Evolutionary conservation across 495 filamentous ascomycete genomes (phyloP), one percentile per base, ranked within the genome.

Genomic region (Aspergillus baeticus): DNA sequence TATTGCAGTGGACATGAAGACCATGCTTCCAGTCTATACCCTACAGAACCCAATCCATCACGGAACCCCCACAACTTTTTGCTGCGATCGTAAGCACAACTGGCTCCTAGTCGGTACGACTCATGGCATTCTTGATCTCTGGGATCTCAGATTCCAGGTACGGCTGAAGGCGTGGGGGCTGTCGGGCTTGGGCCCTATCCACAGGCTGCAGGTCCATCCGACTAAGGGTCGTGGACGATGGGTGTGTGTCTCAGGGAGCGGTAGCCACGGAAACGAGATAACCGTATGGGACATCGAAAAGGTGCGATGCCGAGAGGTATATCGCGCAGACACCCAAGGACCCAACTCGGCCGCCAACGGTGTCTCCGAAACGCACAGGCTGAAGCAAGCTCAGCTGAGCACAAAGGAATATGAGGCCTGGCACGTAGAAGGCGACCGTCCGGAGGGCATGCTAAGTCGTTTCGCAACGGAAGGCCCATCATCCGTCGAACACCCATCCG

Each of bases 261-360:
- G 89, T n/a, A 86, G 84, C 8, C 85, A 89, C 55, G 90, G 89
- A n/a, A 74, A 77, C 51, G 93, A 98, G 64, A 82, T 99, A 15
- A 95, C 91, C 1, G 87, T 95, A 2, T 99, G 94, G 94, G 95
- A 99, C 69, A 77, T 96, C 14, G 92, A 98, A 64, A 94, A 93
- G 65, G 83, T 86, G 17, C 81, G 87, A 54, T 98, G 95, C 61
- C 83, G 91, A 57, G 93, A 97, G 69, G 86, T 96, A 2, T 98
- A 93, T 71, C 86, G 89, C 13, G 82, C 86, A 6, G 76, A 71
- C 18, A 71, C 69, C 5, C 57, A 52, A 4, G 59, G 55, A 20
- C 17, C 47, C n/a, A 55, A 53, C 11, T 47, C 51, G 20, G 50
- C 45, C 10, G 10, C 67, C 5, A 65, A 63, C 34, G 65, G 60